Conservation (phyloP, 1,284 basidiomycete species). For the Neonothopanus nambi region DNA sequence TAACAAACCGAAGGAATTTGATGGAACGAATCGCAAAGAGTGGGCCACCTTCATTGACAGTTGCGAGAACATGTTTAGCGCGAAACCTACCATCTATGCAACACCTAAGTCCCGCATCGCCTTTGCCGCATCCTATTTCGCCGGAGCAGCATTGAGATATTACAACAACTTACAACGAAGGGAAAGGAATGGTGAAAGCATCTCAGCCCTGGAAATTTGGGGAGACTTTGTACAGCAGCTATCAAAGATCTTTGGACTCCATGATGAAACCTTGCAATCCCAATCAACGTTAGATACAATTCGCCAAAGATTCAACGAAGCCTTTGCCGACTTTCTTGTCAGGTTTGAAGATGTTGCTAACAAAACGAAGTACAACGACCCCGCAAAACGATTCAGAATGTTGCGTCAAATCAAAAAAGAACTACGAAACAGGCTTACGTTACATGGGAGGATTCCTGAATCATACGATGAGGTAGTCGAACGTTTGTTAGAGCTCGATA, state of each 20-base stretch:
- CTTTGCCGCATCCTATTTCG: too few relatives aligned
- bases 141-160: too few relatives aligned
- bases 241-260: neutral
- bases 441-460: neutral
- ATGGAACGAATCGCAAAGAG: neutral
- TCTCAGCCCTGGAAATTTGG: neutral
- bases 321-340: conserved; percentile 4
- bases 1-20: neutral
- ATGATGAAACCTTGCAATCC: conserved; percentile 4
- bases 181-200: neutral
- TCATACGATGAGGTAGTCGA: neutral
- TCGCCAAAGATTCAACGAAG: neutral
- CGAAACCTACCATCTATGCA: too few relatives aligned
- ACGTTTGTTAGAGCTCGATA: neutral
- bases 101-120: too few relatives aligned
- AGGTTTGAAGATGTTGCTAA: too few relatives aligned
- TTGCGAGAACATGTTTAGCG: neutral
- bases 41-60: neutral
- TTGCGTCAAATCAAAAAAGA: neutral
- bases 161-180: too few relatives aligned
- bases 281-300: neutral
- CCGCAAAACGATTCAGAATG: neutral
- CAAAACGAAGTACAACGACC: conserved; percentile 5
- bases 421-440: neutral
- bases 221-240: neutral